Conservation (phyloP, 352 stramenopile genomes). For the Phytophthora parvispora region DNA sequence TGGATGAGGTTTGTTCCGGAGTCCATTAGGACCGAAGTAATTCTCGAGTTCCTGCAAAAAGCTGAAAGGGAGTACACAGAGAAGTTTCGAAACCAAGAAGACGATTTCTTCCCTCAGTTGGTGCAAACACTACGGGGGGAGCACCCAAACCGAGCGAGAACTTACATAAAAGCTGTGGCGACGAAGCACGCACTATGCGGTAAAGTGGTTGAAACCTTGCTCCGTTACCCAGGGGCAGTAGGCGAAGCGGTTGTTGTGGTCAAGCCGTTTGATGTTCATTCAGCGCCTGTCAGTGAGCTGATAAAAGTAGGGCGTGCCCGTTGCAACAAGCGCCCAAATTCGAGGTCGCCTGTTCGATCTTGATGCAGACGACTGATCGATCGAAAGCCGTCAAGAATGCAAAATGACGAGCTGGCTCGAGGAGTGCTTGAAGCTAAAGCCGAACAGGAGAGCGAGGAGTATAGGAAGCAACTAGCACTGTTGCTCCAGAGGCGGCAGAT, state of each 20-base stretch:
- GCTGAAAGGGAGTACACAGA: constrained; percentile 45
- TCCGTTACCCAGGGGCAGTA: constrained; percentile 49
- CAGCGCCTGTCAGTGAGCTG: constrained; percentile 48
- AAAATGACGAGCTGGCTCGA: constrained; percentile 47
- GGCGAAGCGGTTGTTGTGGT: constrained; percentile 39
- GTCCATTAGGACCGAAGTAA: constrained; percentile 43
- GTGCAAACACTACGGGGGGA: constrained; percentile 68
- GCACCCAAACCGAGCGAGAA: constrained; percentile 63
- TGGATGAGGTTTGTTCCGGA: constrained; percentile 64
- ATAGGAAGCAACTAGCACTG: constrained; percentile 51
- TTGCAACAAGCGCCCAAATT: constrained; percentile 21
- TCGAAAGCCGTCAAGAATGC: constrained; percentile 42
- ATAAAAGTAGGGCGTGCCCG: constrained; percentile 39
- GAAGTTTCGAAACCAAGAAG: constrained; percentile 63
- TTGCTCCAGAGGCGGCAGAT: constrained; percentile 53
- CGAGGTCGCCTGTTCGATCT: constrained; percentile 17
- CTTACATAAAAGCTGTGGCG: constrained; percentile 64
- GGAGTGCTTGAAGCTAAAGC: constrained; percentile 26
- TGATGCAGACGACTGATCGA: not conserved
- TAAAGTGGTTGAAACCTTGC: constrained; percentile 44
- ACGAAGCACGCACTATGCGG: constrained; percentile 53
- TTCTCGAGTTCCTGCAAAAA: constrained; percentile 50
- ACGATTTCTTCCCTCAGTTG: constrained; percentile 71
- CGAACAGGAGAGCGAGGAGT: constrained; percentile 37
- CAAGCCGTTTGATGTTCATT: constrained; percentile 50